phyloP scores from a whole-genome alignment of 2,329 filamentous ascomycete genomes.

The Venturia effusa region DNA sequence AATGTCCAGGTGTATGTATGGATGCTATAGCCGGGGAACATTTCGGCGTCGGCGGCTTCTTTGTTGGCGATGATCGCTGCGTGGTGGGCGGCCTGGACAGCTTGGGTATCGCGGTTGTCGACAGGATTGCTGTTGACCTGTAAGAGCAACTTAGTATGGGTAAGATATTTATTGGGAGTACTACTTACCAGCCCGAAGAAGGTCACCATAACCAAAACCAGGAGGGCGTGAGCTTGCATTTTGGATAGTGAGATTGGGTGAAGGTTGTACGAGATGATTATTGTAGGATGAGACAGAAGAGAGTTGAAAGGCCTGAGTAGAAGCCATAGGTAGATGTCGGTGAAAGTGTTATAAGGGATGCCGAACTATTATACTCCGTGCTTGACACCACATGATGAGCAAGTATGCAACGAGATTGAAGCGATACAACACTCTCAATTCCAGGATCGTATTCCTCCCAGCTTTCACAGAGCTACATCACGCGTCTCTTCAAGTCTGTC shows the following conservation, averaged over 20 bases:
- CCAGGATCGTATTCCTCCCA: not conserved
- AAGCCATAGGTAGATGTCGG: no score
- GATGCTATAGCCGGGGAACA: not conserved
- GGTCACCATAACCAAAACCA: not conserved
- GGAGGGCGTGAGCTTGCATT: no score
- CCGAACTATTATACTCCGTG: no score
- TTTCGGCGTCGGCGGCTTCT: not conserved
- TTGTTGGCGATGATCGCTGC: not conserved
- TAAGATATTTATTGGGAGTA: not conserved
- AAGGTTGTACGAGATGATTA: not conserved
- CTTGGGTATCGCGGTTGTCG: not conserved
- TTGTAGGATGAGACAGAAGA: not conserved
- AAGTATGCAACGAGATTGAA: no score
- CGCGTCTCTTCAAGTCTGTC: no score
- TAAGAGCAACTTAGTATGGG: not conserved
- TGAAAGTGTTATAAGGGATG: no score
- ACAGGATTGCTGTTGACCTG: not conserved
- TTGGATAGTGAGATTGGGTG: no score
- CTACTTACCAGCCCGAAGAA: not conserved
- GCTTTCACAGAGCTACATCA: not conserved
- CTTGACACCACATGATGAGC: no score
- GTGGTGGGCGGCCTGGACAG: not conserved
- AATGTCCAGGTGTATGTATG: not conserved
- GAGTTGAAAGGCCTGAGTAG: no score
- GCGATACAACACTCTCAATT: not conserved